Evolutionary conservation across 164 flowering plant species (phyloP), one percentile per base, ranked within the genome.

Genomic region (Umbellularia californica): DNA sequence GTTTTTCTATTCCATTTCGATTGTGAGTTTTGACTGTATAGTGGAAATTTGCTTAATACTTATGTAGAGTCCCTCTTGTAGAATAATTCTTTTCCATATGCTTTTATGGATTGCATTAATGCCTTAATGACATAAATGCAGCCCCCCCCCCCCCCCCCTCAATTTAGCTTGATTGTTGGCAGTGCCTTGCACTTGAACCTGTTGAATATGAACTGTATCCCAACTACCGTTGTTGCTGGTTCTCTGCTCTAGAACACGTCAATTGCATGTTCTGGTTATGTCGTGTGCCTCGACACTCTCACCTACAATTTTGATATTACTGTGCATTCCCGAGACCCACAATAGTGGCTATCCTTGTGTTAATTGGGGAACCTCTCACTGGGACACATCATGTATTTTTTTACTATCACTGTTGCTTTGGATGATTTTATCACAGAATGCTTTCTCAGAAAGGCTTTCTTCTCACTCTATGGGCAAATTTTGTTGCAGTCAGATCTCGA

Each of bases 401-500:
- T 55, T 14, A 66, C n/a, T 35, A 11, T 66, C 47, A 30, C 9
- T 14, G 33, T 27, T 27, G 19, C 41, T 25, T 66, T 24, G n/a
- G 28, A 30, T 6, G 5, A 27, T 25, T 30, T 7, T 27, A 28
- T 66, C 19, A 66, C 20, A 3, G 60, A 15, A 41, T 41, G 47
- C 60, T 55, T 55, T 66, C 47, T 27, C 5, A 9, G 35, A 30
- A 19, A 3, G 35, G 17, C 69, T 23, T 22, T 33, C 77, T 71
- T 4, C 75, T 75, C 50, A 76, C 68, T 25, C 51, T 71, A 20
- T 51, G 15, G 22, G 65, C 71, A 51, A 51, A 67, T 73, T 27
- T 71, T 80, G 79, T 78, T 76, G 82, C 77, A 47, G 67, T 71
- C 70, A 74, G 80, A n/a, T 78, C 80, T 35, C 77, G 72, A 71